Evolutionary conservation across 805 yeast species (phyloP).

Genomic region (Kregervanrija delftensis): DNA sequence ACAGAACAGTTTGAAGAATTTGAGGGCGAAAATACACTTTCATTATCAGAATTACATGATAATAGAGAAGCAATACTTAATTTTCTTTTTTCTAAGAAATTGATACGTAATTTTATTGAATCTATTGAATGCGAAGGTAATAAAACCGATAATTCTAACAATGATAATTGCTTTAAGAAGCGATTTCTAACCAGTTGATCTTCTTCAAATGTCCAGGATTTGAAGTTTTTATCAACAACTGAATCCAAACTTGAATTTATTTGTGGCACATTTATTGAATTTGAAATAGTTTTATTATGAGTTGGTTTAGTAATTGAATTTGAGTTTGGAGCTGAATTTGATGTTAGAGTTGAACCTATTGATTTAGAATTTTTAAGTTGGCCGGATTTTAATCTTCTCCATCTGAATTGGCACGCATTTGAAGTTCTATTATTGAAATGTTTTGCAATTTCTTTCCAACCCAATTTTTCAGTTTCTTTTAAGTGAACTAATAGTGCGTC

Average conservation of each 20-base stretch:
- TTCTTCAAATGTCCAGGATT: constrained; percentile 55
- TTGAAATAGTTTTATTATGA: neutral
- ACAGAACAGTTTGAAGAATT: constrained; percentile 1
- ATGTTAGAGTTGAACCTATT: neutral
- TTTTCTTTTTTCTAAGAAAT: constrained; percentile 29
- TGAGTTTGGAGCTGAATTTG: neutral
- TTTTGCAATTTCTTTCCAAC: constrained; percentile 83
- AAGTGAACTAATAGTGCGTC: constrained; percentile 64
- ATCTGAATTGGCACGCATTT: constrained; percentile 83
- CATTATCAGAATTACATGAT: neutral
- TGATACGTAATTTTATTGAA: constrained; percentile 65
- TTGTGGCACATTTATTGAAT: neutral
- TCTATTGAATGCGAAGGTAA: constrained; percentile 66
- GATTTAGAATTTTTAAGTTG: constrained; percentile 24
- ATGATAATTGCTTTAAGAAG: constrained; percentile 50
- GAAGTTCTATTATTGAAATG: constrained; percentile 78
- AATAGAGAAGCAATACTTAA: constrained; percentile 11
- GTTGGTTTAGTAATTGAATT: neutral
- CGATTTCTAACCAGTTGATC: constrained; percentile 58
- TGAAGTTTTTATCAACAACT: too few relatives aligned
- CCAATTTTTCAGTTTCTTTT: constrained; percentile 75
- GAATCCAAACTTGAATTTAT: too few relatives aligned
- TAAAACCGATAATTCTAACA: constrained; percentile 67
- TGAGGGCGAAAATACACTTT: neutral
- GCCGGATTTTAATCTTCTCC: constrained; percentile 63